These are phyloP conservation scores for Malassezia pachydermatis DNA, from an alignment of 1,284 basidiomycete genomes.

Conservation along the genomic window DNA sequence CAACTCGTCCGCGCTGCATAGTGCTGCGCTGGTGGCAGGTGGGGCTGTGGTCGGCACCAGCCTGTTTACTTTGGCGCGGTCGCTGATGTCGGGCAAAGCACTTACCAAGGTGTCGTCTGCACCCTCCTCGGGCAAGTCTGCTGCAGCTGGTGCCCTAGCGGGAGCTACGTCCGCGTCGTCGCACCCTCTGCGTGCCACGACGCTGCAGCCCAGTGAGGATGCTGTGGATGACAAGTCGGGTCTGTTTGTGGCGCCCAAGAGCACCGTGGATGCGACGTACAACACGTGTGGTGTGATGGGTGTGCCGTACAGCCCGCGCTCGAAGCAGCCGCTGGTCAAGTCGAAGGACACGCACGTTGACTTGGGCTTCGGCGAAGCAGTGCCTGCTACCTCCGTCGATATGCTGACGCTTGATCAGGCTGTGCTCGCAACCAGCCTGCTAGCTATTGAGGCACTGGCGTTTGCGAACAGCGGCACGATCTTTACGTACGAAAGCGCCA, in stretches of 20 bases:
- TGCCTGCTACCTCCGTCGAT: background rate
- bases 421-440: slow-evolving; percentile 23
- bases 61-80: slow-evolving; percentile 14
- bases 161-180: background rate
- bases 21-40: slow-evolving; percentile 10
- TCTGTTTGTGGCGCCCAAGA: slow-evolving; percentile 2
- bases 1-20: slow-evolving; percentile 9
- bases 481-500: slow-evolving; percentile 45
- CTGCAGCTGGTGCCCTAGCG: background rate
- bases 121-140: background rate
- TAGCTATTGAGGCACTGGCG: slow-evolving; percentile 38
- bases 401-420: slow-evolving; percentile 3
- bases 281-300: slow-evolving; percentile 15
- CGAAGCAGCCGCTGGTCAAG: background rate
- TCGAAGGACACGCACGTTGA: slow-evolving; percentile 10
- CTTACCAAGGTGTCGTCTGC: background rate
- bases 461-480: slow-evolving; percentile 37
- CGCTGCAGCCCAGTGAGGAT: background rate
- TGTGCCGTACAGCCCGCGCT: slow-evolving; percentile 9
- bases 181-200: background rate
- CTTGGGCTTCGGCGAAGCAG: background rate
- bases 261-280: background rate
- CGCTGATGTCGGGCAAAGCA: background rate
- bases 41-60: slow-evolving; percentile 14
- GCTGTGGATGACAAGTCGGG: background rate